Evolutionary conservation across 2,329 filamentous ascomycete species (phyloP), one percentile per base, ranked within the genome.

Genomic region (Herpotrichia juniperi): DNA sequence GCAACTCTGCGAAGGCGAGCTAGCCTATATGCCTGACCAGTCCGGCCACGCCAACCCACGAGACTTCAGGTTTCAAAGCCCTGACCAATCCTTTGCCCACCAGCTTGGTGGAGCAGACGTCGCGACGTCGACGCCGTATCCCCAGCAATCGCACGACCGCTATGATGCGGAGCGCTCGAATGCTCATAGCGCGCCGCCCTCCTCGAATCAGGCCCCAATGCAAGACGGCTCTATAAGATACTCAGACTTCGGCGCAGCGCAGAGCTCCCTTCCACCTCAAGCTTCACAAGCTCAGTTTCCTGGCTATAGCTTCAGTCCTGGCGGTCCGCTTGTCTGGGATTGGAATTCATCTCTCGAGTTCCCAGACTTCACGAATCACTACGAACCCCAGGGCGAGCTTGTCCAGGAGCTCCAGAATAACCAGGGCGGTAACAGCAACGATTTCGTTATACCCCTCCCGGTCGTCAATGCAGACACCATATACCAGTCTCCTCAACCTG

Each of bases 311-410:
- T 68, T 65, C 61, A 59, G 51, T 42, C 49, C 63, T 11, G 56
- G 64, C 9, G 66, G 58, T 28, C 60, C 66, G 21, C 25, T 68
- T 48, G 59, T 61, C 40, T 76, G 74, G 73, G 72, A 75, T 58
- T 77, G 74, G 74, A 66, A 69, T 26, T 63, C 61, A 35, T 58
- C 71, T 7, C 57, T 72, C 44, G 69, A 72, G 52, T 70, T 71
- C 35, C 53, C 67, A 19, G 66, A 66, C 35, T 68, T 73, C 39
- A 56, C 63, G 4, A 61, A 63, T 25, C 68, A 74, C 46, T 78
- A 76, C 69, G 76, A 79, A 52, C 76, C 75, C 3, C 76, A 78
- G 60, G 77, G 76, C 37, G 76, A 79, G 59, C 68, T 78, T n/a
- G 57, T 73, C 14, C 70, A 73, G 45, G 72, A 75, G 59, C 61